phyloP scores from a whole-genome alignment of 495 filamentous ascomycete species.

The Talaromyces proteolyticus region DNA sequence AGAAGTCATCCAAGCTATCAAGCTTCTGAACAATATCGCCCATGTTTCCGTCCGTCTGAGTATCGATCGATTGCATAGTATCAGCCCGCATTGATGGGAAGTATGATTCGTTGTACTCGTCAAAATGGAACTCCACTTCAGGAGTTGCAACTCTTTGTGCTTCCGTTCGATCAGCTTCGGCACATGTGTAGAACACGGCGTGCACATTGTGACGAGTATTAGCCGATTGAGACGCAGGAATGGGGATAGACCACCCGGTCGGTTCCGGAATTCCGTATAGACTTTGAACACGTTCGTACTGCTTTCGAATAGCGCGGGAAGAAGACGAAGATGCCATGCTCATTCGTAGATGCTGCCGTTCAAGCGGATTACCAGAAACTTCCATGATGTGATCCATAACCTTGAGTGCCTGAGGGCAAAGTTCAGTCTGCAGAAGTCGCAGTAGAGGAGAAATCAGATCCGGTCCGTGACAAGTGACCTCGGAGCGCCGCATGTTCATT shows the following conservation, averaged over 20 bases:
- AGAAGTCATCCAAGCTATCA: conserved; percentile 93
- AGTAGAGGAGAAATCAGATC: conserved; percentile 93
- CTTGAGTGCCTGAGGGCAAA: conserved; percentile 83
- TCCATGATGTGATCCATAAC: conserved; percentile 93
- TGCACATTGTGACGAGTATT: conserved; percentile 89
- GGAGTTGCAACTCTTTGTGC: conserved; percentile 62
- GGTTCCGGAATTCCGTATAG: conserved; percentile 95
- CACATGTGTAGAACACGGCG: conserved; percentile 88
- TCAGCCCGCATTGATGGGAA: conserved; percentile 71
- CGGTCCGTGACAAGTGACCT: conserved; percentile 86
- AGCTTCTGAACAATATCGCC: conserved; percentile 86
- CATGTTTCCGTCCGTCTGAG: conserved; percentile 67
- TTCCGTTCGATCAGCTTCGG: conserved; percentile 52
- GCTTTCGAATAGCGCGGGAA: conserved; percentile 78
- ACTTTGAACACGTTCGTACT: conserved; percentile 90
- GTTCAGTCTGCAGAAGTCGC: conserved; percentile 85
- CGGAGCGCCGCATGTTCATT: conserved; percentile 87
- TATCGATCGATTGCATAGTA: conserved; percentile 90
- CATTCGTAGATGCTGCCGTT: conserved; percentile 92
- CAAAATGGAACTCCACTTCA: conserved; percentile 85
- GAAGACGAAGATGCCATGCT: conserved; percentile 79
- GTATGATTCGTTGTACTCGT: conserved; percentile 78
- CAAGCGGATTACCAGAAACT: conserved; percentile 88
- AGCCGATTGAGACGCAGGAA: conserved; percentile 81
- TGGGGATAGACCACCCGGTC: conserved; percentile 92